Conservation (phyloP, 495 filamentous ascomycete genomes). For the Neurospora discreta region DNA sequence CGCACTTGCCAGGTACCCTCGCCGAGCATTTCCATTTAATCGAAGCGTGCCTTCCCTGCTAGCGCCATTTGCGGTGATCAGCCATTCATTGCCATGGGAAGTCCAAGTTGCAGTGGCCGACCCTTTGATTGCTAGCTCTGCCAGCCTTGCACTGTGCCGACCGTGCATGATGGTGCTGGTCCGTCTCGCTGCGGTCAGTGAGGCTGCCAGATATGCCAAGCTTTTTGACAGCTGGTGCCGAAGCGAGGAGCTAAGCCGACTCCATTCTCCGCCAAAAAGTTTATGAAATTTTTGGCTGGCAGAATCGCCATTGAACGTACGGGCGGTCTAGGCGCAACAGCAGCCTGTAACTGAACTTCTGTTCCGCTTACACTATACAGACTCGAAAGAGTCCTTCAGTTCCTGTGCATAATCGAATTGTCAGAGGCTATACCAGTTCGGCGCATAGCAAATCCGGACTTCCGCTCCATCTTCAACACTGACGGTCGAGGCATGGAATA, state of each 20-base stretch:
- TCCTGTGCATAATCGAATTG: neutral
- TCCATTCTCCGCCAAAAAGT: slow-evolving; percentile 25
- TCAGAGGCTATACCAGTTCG: neutral
- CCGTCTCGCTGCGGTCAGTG: neutral
- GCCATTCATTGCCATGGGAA: neutral
- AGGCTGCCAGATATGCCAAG: neutral
- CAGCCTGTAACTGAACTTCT: neutral
- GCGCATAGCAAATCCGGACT: neutral
- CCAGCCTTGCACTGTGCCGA: neutral
- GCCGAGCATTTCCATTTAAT: slow-evolving; percentile 4
- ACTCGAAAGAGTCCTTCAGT: neutral
- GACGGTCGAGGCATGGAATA: slow-evolving; percentile 7
- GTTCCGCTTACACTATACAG: neutral
- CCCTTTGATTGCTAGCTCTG: neutral
- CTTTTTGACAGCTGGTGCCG: neutral
- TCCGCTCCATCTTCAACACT: neutral
- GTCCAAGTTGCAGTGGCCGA: too few species aligned
- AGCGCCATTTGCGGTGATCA: neutral
- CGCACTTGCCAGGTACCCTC: slow-evolving; percentile 8
- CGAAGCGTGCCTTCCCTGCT: neutral
- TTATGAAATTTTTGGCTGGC: slow-evolving; percentile 13
- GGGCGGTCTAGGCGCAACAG: neutral
- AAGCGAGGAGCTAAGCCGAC: slow-evolving; percentile 14
- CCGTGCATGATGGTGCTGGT: neutral
- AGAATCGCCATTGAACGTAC: neutral